These are phyloP conservation scores for Lentinula guzmanii DNA, from an alignment of 768 basidiomycete species.

Conservation along the genomic window DNA sequence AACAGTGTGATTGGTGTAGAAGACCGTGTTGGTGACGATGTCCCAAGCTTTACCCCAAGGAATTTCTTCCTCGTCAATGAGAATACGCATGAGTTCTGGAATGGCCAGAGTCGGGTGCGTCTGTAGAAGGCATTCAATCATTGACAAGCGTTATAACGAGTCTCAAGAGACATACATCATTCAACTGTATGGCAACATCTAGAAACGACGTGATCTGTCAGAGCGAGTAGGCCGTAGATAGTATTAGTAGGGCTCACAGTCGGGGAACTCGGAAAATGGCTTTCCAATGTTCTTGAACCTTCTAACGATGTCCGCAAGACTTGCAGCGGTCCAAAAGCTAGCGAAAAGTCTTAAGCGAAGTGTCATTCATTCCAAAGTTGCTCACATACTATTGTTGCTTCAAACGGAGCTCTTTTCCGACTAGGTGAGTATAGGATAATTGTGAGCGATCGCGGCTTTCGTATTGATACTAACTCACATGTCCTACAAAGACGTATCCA, in stretches of 20 bases:
- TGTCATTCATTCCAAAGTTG: constrained; percentile 8
- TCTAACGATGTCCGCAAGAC: constrained; percentile 82
- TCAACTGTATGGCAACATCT: constrained; percentile 94
- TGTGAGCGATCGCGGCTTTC: not conserved
- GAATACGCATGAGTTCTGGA: constrained; percentile 89
- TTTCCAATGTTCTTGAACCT: constrained; percentile 89
- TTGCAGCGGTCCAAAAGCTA: constrained; percentile 86
- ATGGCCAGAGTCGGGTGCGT: constrained; percentile 96
- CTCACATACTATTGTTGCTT: constrained; percentile 82
- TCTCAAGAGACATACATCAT: constrained; percentile 52
- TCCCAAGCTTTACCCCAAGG: constrained; percentile 82
- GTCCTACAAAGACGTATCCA: constrained; percentile 19
- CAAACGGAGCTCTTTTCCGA: constrained; percentile 82
- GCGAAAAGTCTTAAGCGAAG: not conserved
- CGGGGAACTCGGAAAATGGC: constrained; percentile 74
- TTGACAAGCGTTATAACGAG: not conserved
- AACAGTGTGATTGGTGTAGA: constrained; percentile 95
- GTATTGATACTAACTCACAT: constrained; percentile 28
- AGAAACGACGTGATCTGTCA: constrained; percentile 4
- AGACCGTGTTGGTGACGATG: constrained; percentile 86
- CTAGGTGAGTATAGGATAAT: constrained; percentile 25
- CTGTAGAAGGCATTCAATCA: constrained; percentile 27
- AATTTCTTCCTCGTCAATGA: constrained; percentile 88
- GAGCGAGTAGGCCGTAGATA: not conserved
- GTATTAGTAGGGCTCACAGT: constrained; percentile 45